Percentiles rank a stretch among this genome's conserved stretches.
Evolutionary conservation across 805 yeast species (phyloP).

Genomic region (Starmerella sp.): DNA sequence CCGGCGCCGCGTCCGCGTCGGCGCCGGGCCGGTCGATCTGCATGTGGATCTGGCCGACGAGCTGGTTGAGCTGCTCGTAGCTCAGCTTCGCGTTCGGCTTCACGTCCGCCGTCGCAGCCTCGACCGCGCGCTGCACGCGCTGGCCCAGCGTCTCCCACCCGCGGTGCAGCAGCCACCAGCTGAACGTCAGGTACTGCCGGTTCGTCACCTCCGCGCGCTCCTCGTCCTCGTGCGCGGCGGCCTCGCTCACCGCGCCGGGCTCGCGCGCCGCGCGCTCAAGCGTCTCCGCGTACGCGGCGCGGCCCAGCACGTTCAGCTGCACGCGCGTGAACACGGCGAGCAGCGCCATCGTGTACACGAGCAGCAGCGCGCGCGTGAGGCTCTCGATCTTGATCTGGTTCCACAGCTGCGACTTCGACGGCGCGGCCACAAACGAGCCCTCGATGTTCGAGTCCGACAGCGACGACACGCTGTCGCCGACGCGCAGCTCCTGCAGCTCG

Average conservation of each 20-base stretch:
- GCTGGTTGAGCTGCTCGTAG: constrained; percentile 43
- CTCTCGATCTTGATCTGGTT: constrained; percentile 64
- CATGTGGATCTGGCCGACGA: constrained; percentile 29
- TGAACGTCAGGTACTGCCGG: constrained; percentile 72
- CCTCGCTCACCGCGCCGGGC: constrained; percentile 13
- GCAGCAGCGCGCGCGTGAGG: constrained; percentile 58
- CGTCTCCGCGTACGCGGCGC: constrained; percentile 71
- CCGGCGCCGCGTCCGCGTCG: not conserved
- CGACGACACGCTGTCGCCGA: constrained; percentile 5
- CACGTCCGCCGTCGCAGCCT: constrained; percentile 46
- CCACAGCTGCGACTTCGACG: constrained; percentile 65
- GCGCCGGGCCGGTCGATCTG: constrained; percentile 26
- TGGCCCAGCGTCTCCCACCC: constrained; percentile 60
- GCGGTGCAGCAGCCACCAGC: constrained; percentile 88
- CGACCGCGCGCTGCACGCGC: constrained; percentile 46
- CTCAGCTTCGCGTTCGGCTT: constrained; percentile 66
- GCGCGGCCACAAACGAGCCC: constrained; percentile 29
- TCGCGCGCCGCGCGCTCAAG: constrained; percentile 55
- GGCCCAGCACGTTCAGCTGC: constrained; percentile 78
- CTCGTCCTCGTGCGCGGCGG: constrained; percentile 24
- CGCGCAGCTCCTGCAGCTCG: constrained; percentile 52
- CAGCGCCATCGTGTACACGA: constrained; percentile 56
- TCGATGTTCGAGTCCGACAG: constrained; percentile 3
- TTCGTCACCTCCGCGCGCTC: constrained; percentile 34
- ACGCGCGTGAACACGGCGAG: constrained; percentile 69